Percentiles rank a stretch among this genome's conserved stretches.
Evolutionary conservation across 2,329 filamentous ascomycete genomes (phyloP).

Genomic region (Trichoderma brevicompactum): DNA sequence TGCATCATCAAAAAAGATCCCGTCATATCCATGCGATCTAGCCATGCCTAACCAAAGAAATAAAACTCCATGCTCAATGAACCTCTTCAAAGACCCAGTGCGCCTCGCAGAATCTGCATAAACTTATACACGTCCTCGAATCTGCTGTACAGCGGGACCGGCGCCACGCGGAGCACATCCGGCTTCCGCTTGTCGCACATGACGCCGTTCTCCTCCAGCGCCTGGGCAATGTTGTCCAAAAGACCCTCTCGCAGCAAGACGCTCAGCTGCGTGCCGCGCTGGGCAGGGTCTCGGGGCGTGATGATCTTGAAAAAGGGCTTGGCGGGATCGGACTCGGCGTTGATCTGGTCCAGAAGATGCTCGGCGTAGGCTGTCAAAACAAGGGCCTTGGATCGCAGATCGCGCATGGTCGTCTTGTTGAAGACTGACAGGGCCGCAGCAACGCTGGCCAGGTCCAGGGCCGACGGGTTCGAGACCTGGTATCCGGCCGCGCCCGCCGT

Average conservation of each 20-base stretch:
- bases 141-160: slow-evolving; percentile 81
- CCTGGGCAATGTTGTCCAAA: slow-evolving; percentile 68
- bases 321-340: slow-evolving; percentile 39
- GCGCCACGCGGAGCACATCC: slow-evolving; percentile 81
- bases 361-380: slow-evolving; percentile 78
- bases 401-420: slow-evolving; percentile 68
- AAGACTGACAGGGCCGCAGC: slow-evolving; percentile 76
- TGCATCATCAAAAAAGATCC: not conserved
- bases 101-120: slow-evolving; percentile 47
- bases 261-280: slow-evolving; percentile 80
- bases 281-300: slow-evolving; percentile 68
- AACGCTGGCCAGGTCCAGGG: slow-evolving; percentile 76
- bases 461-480: slow-evolving; percentile 82
- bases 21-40: not conserved
- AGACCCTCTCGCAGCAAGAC: slow-evolving; percentile 69
- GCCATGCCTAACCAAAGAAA: not conserved
- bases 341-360: slow-evolving; percentile 59
- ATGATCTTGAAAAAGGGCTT: slow-evolving; percentile 62
- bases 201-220: slow-evolving; percentile 69
- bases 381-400: slow-evolving; percentile 71
- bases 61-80: not conserved
- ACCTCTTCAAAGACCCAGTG: slow-evolving; percentile 37
- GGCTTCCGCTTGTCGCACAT: slow-evolving; percentile 84
- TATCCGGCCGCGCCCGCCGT: slow-evolving; percentile 79
- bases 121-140: slow-evolving; percentile 70